These are phyloP conservation scores for Bothriochloa decipiens DNA, from an alignment of 176 grass and related monocot genomes.

Conservation along the genomic window DNA sequence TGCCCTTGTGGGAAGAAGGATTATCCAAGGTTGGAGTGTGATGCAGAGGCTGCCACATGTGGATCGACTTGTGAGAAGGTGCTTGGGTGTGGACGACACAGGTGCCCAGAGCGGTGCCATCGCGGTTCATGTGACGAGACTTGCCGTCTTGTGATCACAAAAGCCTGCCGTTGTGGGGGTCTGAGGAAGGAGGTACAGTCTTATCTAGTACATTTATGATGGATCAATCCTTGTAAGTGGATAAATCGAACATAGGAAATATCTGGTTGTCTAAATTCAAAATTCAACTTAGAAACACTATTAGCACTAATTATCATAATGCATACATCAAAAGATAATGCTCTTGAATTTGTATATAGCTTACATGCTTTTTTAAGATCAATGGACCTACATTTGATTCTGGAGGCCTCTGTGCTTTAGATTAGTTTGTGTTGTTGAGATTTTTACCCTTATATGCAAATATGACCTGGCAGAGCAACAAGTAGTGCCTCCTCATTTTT, in stretches of 20 bases:
- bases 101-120: conserved; percentile 88
- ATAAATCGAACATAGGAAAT: conserved; percentile 3
- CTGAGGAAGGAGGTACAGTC: conserved; percentile 81
- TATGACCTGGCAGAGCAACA: conserved; percentile 26
- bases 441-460: conserved; percentile 3
- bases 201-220: not conserved
- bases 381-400: not conserved
- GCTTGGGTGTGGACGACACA: conserved; percentile 69
- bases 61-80: conserved; percentile 79
- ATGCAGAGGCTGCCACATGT: conserved; percentile 71
- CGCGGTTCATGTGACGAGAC: conserved; percentile 68
- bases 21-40: conserved; percentile 70
- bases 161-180: conserved; percentile 73
- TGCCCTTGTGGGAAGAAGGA: conserved; percentile 93
- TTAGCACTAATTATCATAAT: conserved; percentile 12
- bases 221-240: not conserved
- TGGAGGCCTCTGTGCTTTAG: conserved; percentile 20
- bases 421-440: not conserved
- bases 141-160: conserved; percentile 73
- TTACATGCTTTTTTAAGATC: not conserved
- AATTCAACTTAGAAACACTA: not conserved
- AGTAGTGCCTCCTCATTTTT: not conserved
- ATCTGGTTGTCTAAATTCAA: not conserved
- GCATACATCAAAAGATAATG: not conserved
- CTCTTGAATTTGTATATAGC: not conserved